Evolutionary conservation across 805 yeast genomes (phyloP), one percentile per base, ranked within the genome.

Genomic region (Yarrowia sp.): DNA sequence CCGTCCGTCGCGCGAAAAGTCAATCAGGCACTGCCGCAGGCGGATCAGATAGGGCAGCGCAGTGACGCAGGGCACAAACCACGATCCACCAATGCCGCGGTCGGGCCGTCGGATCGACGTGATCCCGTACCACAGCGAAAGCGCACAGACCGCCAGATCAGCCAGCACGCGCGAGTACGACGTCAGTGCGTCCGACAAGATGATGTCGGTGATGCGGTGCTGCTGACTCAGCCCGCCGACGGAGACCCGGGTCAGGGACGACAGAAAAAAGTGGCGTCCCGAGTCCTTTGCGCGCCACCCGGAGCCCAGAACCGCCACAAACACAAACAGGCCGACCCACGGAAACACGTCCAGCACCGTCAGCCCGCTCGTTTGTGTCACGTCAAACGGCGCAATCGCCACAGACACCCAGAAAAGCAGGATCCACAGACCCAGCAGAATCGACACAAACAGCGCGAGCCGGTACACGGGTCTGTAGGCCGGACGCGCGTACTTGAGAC

Each of bases 171-270:
- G 85, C 3, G 90, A 77, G 70, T 87, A 90, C 0, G 97, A 90
- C 0, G 96, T 87, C 47, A 94, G 76, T 5, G 91, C 84, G 75
- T 93, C 99, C 7, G 96, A 84, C 13, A 92, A 71, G 49, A 94
- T 73, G 36, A 93, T 88, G 70, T 93, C 97, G 62, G 88, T 87
- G 16, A 88, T 82, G 68, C 96, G 77, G 39, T 70, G 64, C 14
- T 80, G 79, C 14, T 73, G 67, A 68, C 87, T 86, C 31, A 90
- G 83, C 2, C 79, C 77, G 2, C 96, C 96, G 2, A 70, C 56
- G 5, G 80, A 56, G 4, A 88, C 76, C 58, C 96, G 75, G 58
- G 74, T 74, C 2, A 75, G 62, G 38, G 84, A 68, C 18, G 65
- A 44, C 12, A 75, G 70, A 18, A 85, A 72, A 38, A 90, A 71